Base-by-base conservation (phyloP, 345 rosid species). In the Excoecaria cochinchinensis region DNA sequence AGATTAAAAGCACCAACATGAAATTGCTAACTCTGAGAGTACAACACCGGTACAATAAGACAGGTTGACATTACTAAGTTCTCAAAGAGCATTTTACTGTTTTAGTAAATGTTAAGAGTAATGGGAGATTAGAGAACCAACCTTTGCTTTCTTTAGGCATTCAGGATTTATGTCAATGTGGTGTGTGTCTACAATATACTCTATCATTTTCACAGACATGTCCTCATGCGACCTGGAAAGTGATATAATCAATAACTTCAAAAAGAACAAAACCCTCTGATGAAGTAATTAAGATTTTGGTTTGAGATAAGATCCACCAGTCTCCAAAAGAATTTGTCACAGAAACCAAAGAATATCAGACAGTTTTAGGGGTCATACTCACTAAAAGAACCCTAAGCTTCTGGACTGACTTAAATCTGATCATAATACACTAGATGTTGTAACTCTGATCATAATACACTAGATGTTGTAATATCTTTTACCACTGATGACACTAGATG, bases 201-300 rank as follows among this genome's bases (percentile, higher is more conserved):
- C 79, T 14, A 80, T 76, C 83, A 80, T 75, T 69, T 60, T 80
- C 24, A 71, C 16, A 12, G 83, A 76, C 83, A 76, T 80, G 48
- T 80, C 83, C 70, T 80, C 83, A 71, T 80, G 83, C 50, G 71
- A 76, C 83, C 83, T 80, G 73, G 71, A 76, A 67, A 66, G 59
- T n/a, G 69, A 36, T 31, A 19, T 8, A 58, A 64, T 24, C 11
- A 46, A 9, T 5, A 53, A 56, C 36, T 77, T 3, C 39, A 59
- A n/a, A 58, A 11, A 56, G 64, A 59, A 51, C 48, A 21, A 59
- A 67, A 48, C 46, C 11, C 66, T 75, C 56, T 53, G n/a, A 46
- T 56, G 24, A 17, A 15, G 17, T 13, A 21, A 36, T 10, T 19
- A 46, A 44, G 36, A 55, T 50, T 24, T 50, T 3, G 9, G 22